These are phyloP conservation scores for Talaromyces sp. DNA, from an alignment of 2,329 filamentous ascomycete genomes.

Conservation along the genomic window DNA sequence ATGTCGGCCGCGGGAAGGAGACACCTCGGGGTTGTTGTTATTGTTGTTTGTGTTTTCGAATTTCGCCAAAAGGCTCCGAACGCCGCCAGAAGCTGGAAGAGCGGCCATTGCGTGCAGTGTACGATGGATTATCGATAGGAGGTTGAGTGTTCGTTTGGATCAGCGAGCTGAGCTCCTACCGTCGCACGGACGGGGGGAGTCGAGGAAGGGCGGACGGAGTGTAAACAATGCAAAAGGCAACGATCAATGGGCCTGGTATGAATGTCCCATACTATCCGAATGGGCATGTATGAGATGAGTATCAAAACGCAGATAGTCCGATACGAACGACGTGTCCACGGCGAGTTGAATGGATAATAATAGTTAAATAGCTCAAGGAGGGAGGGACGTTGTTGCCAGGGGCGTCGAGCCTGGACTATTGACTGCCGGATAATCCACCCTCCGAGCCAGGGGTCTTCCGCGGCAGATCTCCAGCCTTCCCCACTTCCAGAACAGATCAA, in stretches of 20 bases:
- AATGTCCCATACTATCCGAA: background rate
- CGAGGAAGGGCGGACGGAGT: background rate
- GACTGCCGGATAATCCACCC: background rate
- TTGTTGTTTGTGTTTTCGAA: slow-evolving; percentile 68
- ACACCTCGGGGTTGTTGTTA: slow-evolving; percentile 42
- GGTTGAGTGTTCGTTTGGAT: background rate
- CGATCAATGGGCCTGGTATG: background rate
- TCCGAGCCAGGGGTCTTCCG: slow-evolving; percentile 6
- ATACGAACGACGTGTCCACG: slow-evolving; percentile 9
- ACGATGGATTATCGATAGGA: background rate
- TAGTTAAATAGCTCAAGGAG: background rate
- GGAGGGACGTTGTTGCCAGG: background rate
- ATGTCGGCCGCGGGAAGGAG: slow-evolving; percentile 65
- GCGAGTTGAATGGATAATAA: background rate
- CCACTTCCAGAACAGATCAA: too few relatives aligned
- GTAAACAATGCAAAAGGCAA: slow-evolving; percentile 1
- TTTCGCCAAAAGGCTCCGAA: slow-evolving; percentile 72
- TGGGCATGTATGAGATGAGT: background rate
- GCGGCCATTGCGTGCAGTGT: slow-evolving; percentile 12
- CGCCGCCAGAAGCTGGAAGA: slow-evolving; percentile 47
- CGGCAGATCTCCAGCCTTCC: slow-evolving; percentile 9
- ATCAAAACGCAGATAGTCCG: background rate
- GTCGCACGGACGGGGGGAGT: slow-evolving; percentile 13
- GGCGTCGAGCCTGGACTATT: background rate
- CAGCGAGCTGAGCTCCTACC: slow-evolving; percentile 2